Conservation (phyloP, 192 early-diverging fungal species). For the Chytriomyces hyalinus region DNA sequence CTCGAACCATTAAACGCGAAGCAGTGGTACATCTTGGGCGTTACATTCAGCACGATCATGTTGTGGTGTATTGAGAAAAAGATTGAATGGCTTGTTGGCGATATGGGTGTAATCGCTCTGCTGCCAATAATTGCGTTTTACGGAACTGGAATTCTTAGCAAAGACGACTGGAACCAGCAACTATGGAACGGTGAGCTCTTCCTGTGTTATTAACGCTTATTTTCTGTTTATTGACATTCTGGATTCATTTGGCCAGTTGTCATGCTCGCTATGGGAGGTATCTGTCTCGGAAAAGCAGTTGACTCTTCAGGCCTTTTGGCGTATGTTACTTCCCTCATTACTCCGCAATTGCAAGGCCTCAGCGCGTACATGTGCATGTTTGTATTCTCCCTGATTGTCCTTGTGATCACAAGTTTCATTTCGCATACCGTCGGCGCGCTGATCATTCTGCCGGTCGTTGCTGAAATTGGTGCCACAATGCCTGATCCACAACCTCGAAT, state of each 20-base stretch:
- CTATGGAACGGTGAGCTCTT: constrained; percentile 79
- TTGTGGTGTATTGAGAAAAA: constrained; percentile 88
- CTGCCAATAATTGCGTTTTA: constrained; percentile 88
- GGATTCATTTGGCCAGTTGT: constrained; percentile 40
- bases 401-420: constrained; percentile 90
- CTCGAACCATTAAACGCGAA: constrained; percentile 47
- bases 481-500: constrained; percentile 78
- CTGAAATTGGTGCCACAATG: constrained; percentile 80
- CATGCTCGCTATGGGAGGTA: constrained; percentile 91
- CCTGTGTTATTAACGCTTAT: constrained; percentile 54
- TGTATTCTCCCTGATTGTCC: constrained; percentile 77
- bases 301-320: constrained; percentile 83
- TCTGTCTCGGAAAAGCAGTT: constrained; percentile 90
- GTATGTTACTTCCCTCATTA: constrained; percentile 76
- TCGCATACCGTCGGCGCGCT: constrained; percentile 94
- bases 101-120: constrained; percentile 97
- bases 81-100: constrained; percentile 79
- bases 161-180: constrained; percentile 97
- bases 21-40: constrained; percentile 79
- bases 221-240: not conserved
- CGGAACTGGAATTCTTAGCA: constrained; percentile 86
- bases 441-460: constrained; percentile 94
- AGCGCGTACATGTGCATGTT: constrained; percentile 74
- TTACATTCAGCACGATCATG: constrained; percentile 78
- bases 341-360: constrained; percentile 65